These are phyloP conservation scores for Lactarius tabidus DNA, from an alignment of 768 basidiomycete species.

Conservation along the genomic window DNA sequence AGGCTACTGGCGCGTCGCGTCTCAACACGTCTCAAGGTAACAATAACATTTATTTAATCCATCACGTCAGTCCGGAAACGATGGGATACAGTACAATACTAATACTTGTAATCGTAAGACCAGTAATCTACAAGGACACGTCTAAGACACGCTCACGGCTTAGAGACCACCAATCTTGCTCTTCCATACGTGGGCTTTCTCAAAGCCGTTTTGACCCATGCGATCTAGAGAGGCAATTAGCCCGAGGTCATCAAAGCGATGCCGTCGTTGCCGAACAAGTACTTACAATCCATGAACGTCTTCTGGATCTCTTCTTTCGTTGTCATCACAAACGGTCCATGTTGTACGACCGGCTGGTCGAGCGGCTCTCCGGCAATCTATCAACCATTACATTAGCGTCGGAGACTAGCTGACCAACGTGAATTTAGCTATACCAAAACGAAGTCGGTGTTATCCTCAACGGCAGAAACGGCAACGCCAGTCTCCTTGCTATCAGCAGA, in stretches of 20 bases:
- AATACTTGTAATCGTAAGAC: no score
- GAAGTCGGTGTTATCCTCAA: conserved; percentile 62
- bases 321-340: conserved; percentile 88
- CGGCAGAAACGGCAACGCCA: conserved; percentile 63
- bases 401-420: background rate
- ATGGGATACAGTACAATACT: background rate
- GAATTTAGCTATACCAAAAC: conserved; percentile 51
- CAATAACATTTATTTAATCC: background rate
- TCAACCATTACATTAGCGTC: background rate
- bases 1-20: no score
- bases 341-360: conserved; percentile 83
- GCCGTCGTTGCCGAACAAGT: background rate
- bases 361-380: conserved; percentile 85
- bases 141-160: conserved; percentile 10
- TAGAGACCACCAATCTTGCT: conserved; percentile 60
- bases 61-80: background rate
- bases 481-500: conserved; percentile 54
- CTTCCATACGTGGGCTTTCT: conserved; percentile 83
- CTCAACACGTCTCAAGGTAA: background rate
- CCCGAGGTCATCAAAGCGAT: background rate
- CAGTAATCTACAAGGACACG: conserved; percentile 4
- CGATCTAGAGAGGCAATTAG: conserved; percentile 47
- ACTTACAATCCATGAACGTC: conserved; percentile 76
- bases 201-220: conserved; percentile 80
- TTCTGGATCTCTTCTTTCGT: conserved; percentile 72